phyloP scores from a whole-genome alignment of 208 protist genomes.

The Wallacemonas sp. region DNA sequence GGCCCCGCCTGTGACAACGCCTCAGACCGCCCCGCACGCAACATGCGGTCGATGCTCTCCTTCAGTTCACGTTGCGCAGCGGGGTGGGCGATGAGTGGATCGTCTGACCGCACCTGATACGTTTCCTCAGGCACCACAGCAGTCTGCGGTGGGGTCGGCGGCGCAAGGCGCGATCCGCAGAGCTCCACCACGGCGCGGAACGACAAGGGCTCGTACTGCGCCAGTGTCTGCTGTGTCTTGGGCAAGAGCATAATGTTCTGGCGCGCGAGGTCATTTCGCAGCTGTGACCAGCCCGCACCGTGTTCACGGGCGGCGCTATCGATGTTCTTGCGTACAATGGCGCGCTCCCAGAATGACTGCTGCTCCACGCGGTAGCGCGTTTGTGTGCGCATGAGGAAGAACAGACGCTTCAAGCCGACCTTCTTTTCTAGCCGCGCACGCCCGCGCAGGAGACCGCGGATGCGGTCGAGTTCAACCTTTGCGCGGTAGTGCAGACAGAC shows the following conservation, averaged over 20 bases:
- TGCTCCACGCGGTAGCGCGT: conserved; percentile 88
- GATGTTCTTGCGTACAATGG: conserved; percentile 85
- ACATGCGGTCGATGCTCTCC: conserved; percentile 63
- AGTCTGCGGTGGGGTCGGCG: conserved; percentile 62
- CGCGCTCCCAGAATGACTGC: conserved; percentile 73
- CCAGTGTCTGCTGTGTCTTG: conserved; percentile 65
- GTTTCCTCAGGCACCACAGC: conserved; percentile 62
- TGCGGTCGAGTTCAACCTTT: conserved; percentile 75
- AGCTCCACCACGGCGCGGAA: conserved; percentile 87
- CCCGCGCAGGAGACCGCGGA: conserved; percentile 77
- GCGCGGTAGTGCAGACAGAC: conserved; percentile 62
- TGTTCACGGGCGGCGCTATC: conserved; percentile 87
- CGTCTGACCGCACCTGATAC: conserved; percentile 34
- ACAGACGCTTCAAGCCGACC: conserved; percentile 77
- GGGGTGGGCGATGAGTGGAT: conserved; percentile 33
- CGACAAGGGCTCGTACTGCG: conserved; percentile 89
- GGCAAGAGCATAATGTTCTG: conserved; percentile 83
- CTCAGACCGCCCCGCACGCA: conserved; percentile 34
- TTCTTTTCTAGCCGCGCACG: conserved; percentile 82
- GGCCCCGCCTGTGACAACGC: conserved; percentile 28
- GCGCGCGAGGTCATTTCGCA: conserved; percentile 79
- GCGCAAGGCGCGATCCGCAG: conserved; percentile 76
- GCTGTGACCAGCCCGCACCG: conserved; percentile 65
- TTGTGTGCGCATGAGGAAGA: conserved; percentile 88
- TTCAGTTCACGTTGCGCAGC: conserved; percentile 56